Base-by-base conservation (phyloP, 805 yeast species). In the Metschnikowia noctiluminum region DNA sequence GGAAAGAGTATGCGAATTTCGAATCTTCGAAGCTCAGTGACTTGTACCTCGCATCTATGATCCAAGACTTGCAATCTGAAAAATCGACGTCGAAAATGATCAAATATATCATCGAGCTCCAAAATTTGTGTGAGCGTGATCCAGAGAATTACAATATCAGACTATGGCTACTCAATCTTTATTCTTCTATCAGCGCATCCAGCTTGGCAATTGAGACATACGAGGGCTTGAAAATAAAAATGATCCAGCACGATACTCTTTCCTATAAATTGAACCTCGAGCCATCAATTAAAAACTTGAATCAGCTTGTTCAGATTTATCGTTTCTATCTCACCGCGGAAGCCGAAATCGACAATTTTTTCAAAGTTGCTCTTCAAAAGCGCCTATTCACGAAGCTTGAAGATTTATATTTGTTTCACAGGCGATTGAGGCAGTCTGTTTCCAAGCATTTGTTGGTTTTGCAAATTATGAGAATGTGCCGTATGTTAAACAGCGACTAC, bases 241-340 rank as follows among this genome's bases (percentile, higher is more conserved):
- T 84, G 68, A 65, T 90, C 8, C 98, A 92, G 65, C 71, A 76
- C 43, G 97, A 91, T 59, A 78, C 88, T 0, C 63, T 87, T 41
- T 78, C 84, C 11, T 78, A 81, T 52, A 73, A 77, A 52, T 57
- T 84, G 9, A 60, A 80, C 0, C 52, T 74, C 1, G 63, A 60
- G 35, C 87, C 88, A 0, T 57, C 69, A 1, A 66, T 71, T 13
- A 58, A 63, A 2, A 67, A 70, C 27, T 56, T 81, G 8, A 60
- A 70, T 13, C 50, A 53, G 28, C 53, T 62, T 14, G 53, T 70
- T 11, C 56, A 62, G 21, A 69, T 76, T 6, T 69, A 68, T 40
- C 62, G 70, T 1, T 74, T 87, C 46, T 88, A 87, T 60, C 66
- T 76, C 37, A 77, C 82, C 11, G 77, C 79, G 42, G 74, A 73